These are phyloP conservation scores for Globisporangium echinulatum DNA, from an alignment of 352 stramenopile species.

Conservation along the genomic window DNA sequence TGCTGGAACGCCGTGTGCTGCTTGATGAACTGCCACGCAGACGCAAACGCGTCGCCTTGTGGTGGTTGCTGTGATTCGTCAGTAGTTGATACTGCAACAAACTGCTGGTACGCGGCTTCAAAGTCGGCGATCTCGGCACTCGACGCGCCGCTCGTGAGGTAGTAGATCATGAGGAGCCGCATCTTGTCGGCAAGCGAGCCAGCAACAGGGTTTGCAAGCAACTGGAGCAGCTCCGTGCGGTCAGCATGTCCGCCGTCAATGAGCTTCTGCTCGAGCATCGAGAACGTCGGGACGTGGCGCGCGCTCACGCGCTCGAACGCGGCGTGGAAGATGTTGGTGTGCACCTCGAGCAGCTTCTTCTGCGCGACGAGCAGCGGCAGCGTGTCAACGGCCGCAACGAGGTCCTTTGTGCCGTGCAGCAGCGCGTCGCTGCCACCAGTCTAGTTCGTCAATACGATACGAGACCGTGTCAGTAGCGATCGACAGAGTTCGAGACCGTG, in stretches of 20 bases:
- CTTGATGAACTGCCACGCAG: slow-evolving; percentile 77
- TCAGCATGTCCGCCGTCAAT: slow-evolving; percentile 73
- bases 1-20: slow-evolving; percentile 80
- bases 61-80: slow-evolving; percentile 10
- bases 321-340: slow-evolving; percentile 86
- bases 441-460: slow-evolving; percentile 9
- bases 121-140: slow-evolving; percentile 69
- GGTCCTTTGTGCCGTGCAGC: slow-evolving; percentile 75
- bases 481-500: too few species aligned
- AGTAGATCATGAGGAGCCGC: slow-evolving; percentile 86
- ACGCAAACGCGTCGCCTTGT: slow-evolving; percentile 27
- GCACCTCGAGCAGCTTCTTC: slow-evolving; percentile 86
- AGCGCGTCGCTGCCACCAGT: slow-evolving; percentile 61
- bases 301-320: slow-evolving; percentile 74
- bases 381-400: slow-evolving; percentile 80
- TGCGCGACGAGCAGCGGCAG: slow-evolving; percentile 77
- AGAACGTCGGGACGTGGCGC: slow-evolving; percentile 77
- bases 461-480: too few species aligned
- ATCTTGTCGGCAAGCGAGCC: slow-evolving; percentile 76
- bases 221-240: slow-evolving; percentile 61
- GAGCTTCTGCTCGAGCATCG: slow-evolving; percentile 83
- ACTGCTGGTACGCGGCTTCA: slow-evolving; percentile 64
- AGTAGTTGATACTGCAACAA: slow-evolving; percentile 15
- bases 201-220: slow-evolving; percentile 55
- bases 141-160: slow-evolving; percentile 66